Base-by-base conservation (phyloP, 2,329 filamentous ascomycete species). In the Fusarium sp. region DNA sequence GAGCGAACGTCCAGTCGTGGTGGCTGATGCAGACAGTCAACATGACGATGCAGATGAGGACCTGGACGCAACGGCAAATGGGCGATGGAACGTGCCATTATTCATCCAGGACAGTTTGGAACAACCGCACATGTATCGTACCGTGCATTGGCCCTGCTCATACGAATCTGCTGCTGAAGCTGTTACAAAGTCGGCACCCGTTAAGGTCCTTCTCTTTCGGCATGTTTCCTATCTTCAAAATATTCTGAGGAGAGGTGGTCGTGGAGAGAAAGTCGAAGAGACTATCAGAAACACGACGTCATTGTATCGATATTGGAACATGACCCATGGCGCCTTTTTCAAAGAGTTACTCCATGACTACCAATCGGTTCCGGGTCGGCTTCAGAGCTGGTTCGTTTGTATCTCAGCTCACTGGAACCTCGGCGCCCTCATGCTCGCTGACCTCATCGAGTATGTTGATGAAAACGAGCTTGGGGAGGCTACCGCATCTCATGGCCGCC, bases 351-450 rank as follows among this genome's bases (percentile, higher is more conserved):
- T 87, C 9, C 76, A 78, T 5, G 73, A 85, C 65, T 86, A 87
- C 53, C 77, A 82, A 28, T 70, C 76, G 2, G 80, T 89, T 1
- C 85, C 86, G 1, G 69, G 81, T 2, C 84, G 84, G 7, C 82
- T 89, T 5, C 86, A 87, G 69, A 85, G 86, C 22, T 89, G 87
- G 87, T 88, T 88, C 61, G 80, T 88, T 9, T 84, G 86, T 52
- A 81, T 89, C 34, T 80, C 83, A 0, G 84, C 83, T 0, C 87
- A 89, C 65, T 89, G 87, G 86, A 84, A 88, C 58, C 81, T 89
- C 0, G 87, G 82, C 3, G 80, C 81, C 0, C 80, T 89, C 39
- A 80, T 89, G 43, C 76, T 89, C 4, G 85, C 85, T 24, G 87
- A 89, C 53, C 76, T 84, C 1, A 75, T 89, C 8, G 83, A 85